Evolutionary conservation across 805 yeast genomes (phyloP), one percentile per base, ranked within the genome.

Genomic region (Jamesozyma spencerorum): DNA sequence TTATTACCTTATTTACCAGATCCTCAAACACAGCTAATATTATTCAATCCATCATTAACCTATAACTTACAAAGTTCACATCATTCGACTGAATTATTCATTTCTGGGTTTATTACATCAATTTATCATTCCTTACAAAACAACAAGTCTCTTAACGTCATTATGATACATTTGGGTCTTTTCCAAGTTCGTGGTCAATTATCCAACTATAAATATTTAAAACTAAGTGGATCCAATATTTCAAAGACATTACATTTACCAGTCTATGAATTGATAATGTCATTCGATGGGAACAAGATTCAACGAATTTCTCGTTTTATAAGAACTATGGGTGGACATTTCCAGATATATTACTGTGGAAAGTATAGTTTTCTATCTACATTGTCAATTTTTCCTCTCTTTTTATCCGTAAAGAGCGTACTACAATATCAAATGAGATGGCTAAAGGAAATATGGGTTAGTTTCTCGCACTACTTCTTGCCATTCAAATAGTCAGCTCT

Each of bases 151-250:
- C 36, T 53, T 18, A 37, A 38, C 27, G 46, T 53, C 2, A 47
- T 44, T 37, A 47, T 49, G 49, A 41, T 56, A 18, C 50, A 59
- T 37, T 31, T 59, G 7, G 64, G 64, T 8, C 41, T 57, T 3
- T 39, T 59, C 20, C 53, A 53, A 38, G 47, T 59, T 24, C 56
- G 55, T 1, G 58, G 62, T 3, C 62, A 58, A 37, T 52, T 60
- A 12, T 58, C 63, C 17, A 58, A 53, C 38, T 59, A 57, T 41
- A 59, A 59, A 46, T 53, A 55, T 37, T 38, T 58, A 29, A 46
- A 47, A 5, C 29, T 45, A 15, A 29, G 38, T 20, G 64, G 64
- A 6, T 45, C 57, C 2, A 47, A 55, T 37, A 51, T 58, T 2
- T 47, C 47, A n/a, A 43, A 31, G 1, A 37, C 51, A 11, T 35